phyloP scores from a whole-genome alignment of 805 yeast genomes.

The Sporopachydermia lactativora region DNA sequence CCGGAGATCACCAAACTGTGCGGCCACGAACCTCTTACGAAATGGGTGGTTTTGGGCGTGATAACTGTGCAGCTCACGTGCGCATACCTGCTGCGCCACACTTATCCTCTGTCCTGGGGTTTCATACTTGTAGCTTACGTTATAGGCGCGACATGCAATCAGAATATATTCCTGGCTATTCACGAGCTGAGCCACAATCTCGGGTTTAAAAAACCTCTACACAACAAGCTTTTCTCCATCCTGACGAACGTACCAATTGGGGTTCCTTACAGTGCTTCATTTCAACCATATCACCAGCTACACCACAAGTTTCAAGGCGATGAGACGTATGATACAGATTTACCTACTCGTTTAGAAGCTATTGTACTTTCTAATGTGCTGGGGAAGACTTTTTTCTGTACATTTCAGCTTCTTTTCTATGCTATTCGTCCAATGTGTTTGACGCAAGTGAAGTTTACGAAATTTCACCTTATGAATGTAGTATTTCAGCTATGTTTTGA shows the following conservation, averaged over 20 bases:
- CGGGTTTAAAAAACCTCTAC: conserved; percentile 64
- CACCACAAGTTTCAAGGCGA: conserved; percentile 90
- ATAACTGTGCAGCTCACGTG: conserved; percentile 50
- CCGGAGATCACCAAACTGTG: conserved; percentile 71
- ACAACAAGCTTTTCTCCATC: conserved; percentile 66
- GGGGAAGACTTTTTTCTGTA: conserved; percentile 84
- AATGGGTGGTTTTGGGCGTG: conserved; percentile 55
- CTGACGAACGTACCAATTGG: conserved; percentile 79
- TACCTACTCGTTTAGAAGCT: conserved; percentile 75
- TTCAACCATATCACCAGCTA: conserved; percentile 81
- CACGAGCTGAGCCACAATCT: conserved; percentile 83
- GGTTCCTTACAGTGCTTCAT: conserved; percentile 76
- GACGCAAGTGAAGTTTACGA: conserved; percentile 59
- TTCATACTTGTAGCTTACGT: conserved; percentile 56
- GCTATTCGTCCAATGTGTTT: conserved; percentile 85
- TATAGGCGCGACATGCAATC: conserved; percentile 77
- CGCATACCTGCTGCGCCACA: conserved; percentile 48
- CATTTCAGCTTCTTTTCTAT: conserved; percentile 78
- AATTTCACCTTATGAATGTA: conserved; percentile 59
- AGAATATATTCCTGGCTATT: conserved; percentile 73
- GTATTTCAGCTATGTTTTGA: conserved; percentile 48
- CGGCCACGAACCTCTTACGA: conserved; percentile 80
- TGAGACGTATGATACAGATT: conserved; percentile 68
- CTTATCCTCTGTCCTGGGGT: conserved; percentile 34
- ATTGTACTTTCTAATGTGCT: conserved; percentile 55